These are phyloP conservation scores for Geotrichum aggregatum DNA, from an alignment of 1,139 yeast species.

Conservation along the genomic window DNA sequence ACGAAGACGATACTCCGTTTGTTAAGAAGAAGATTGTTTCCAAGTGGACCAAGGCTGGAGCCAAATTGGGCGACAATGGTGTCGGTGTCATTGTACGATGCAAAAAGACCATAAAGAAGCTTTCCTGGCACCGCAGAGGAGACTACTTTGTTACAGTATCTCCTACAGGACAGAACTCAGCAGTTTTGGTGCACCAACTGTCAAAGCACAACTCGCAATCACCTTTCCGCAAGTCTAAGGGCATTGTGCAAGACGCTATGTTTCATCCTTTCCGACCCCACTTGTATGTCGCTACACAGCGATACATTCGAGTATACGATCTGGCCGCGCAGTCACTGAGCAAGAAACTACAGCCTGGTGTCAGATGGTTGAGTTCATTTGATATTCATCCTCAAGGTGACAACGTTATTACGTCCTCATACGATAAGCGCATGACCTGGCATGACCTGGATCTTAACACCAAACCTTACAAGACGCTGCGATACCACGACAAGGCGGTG, in stretches of 20 bases:
- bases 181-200: constrained; percentile 89
- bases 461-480: constrained; percentile 90
- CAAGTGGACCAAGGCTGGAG: constrained; percentile 80
- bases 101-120: constrained; percentile 68
- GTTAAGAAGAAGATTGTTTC: constrained; percentile 58
- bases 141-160: constrained; percentile 93
- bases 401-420: constrained; percentile 85
- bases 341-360: constrained; percentile 89
- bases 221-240: constrained; percentile 90
- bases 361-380: constrained; percentile 85
- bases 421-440: constrained; percentile 94
- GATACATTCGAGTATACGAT: constrained; percentile 86
- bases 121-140: constrained; percentile 96
- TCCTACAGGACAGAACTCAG: constrained; percentile 82
- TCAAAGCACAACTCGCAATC: constrained; percentile 96
- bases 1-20: constrained; percentile 34
- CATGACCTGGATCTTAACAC: constrained; percentile 87
- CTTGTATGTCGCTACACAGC: constrained; percentile 87
- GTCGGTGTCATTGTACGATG: constrained; percentile 68
- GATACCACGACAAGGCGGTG: constrained; percentile 94
- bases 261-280: constrained; percentile 97
- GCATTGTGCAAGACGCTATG: constrained; percentile 90
- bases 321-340: constrained; percentile 77
- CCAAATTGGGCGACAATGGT: constrained; percentile 59
- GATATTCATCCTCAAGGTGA: constrained; percentile 97